Conservation (phyloP, 2,329 filamentous ascomycete species). For the Fusarium pseudoanthophilum region DNA sequence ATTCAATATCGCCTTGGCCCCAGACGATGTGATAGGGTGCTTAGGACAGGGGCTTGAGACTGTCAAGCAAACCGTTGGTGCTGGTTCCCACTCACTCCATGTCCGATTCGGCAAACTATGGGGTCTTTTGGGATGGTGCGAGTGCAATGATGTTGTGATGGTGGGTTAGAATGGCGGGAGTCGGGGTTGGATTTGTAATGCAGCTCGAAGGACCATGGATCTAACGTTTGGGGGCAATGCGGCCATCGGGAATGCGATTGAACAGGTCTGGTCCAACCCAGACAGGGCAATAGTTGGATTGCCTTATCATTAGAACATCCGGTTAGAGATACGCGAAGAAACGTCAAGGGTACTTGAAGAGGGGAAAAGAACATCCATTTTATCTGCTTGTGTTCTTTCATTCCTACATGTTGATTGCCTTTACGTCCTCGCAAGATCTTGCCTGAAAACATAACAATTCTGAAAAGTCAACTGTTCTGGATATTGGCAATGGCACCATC, state of each 20-base stretch:
- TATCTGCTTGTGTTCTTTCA: constrained; percentile 13
- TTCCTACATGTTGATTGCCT: neutral
- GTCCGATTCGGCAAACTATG: constrained; percentile 25
- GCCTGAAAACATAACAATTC: neutral
- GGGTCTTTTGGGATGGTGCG: constrained; percentile 27
- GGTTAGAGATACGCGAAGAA: constrained; percentile 11
- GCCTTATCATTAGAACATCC: constrained; percentile 5
- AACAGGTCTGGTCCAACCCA: constrained; percentile 11
- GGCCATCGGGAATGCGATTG: constrained; percentile 35
- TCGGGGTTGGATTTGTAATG: constrained; percentile 44
- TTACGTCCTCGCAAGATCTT: neutral
- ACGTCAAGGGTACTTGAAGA: constrained; percentile 30
- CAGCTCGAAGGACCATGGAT: constrained; percentile 8
- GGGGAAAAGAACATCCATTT: constrained; percentile 2
- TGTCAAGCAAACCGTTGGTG: neutral
- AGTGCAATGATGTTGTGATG: constrained; percentile 38
- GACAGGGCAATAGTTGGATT: constrained; percentile 9
- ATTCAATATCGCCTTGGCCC: constrained; percentile 7
- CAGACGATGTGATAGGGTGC: constrained; percentile 1
- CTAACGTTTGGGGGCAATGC: constrained; percentile 19
- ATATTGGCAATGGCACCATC: constrained; percentile 34
- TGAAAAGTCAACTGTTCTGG: neutral
- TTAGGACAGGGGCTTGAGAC: constrained; percentile 1
- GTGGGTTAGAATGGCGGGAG: constrained; percentile 38
- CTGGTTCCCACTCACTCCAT: constrained; percentile 21